Evolutionary conservation across 2,329 filamentous ascomycete genomes (phyloP).

Genomic region (Periconia digitata): DNA sequence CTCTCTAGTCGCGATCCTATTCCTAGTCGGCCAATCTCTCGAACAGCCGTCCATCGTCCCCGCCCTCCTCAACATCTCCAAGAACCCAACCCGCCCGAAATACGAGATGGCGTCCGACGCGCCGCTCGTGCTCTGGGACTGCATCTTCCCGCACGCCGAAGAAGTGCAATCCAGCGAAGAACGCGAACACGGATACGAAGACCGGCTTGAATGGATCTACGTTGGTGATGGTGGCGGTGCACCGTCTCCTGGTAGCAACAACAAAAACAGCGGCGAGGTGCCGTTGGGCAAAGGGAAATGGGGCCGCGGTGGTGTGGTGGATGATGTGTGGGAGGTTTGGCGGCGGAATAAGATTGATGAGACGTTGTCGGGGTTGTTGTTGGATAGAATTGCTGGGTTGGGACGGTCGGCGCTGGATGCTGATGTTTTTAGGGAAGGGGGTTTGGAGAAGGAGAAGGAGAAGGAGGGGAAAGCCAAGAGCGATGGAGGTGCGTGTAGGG

Average conservation of each 20-base stretch:
- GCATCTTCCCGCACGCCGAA: slow-evolving; percentile 69
- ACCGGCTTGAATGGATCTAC: slow-evolving; percentile 77
- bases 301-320: slow-evolving; percentile 38
- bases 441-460: slow-evolving; percentile 22
- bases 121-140: slow-evolving; percentile 94
- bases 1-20: slow-evolving; percentile 90
- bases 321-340: slow-evolving; percentile 80
- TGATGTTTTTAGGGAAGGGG: slow-evolving; percentile 13
- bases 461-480: too few species aligned
- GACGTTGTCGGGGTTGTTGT: slow-evolving; percentile 72
- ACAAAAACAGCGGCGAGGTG: slow-evolving; percentile 15
- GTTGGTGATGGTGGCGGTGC: slow-evolving; percentile 68
- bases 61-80: slow-evolving; percentile 71
- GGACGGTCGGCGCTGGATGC: slow-evolving; percentile 33
- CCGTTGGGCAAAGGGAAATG: slow-evolving; percentile 33
- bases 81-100: slow-evolving; percentile 73
- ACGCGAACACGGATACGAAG: slow-evolving; percentile 49
- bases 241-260: slow-evolving; percentile 16
- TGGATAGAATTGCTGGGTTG: slow-evolving; percentile 60
- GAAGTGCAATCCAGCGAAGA: slow-evolving; percentile 42
- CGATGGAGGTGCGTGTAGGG: slow-evolving; percentile 51
- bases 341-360: slow-evolving; percentile 86
- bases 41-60: slow-evolving; percentile 74
- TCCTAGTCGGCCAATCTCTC: slow-evolving; percentile 85
- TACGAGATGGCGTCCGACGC: slow-evolving; percentile 91